phyloP scores from a whole-genome alignment of 179 eudicot genomes.

The Camellia oleifera region DNA sequence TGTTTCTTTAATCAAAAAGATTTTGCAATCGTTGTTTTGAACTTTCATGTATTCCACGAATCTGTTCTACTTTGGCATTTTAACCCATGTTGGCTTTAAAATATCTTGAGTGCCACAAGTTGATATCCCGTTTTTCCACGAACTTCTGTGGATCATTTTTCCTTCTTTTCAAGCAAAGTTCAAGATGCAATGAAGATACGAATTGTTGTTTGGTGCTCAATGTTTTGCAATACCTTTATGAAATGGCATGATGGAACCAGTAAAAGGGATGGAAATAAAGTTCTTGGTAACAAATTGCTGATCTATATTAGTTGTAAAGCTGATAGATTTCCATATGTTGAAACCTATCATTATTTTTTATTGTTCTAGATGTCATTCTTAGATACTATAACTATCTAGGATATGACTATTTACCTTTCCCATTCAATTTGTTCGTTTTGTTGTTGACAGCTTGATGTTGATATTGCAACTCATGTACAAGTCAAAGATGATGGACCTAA shows the following conservation, averaged over 20 bases:
- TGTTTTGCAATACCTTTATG: constrained; percentile 2
- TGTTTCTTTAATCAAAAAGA: neutral
- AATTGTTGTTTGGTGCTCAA: neutral
- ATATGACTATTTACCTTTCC: neutral
- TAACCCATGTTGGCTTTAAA: neutral
- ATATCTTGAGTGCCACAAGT: neutral
- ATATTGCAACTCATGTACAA: constrained; percentile 83
- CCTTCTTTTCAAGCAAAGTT: neutral
- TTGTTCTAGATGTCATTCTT: constrained; percentile 1
- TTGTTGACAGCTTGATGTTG: constrained; percentile 67
- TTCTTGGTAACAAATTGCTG: neutral
- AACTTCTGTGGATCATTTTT: neutral
- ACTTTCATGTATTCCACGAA: neutral
- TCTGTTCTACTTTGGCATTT: neutral
- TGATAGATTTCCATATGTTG: neutral
- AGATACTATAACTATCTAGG: neutral
- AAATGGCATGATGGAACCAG: neutral
- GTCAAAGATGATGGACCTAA: constrained; percentile 89
- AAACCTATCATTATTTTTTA: neutral
- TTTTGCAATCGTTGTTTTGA: neutral
- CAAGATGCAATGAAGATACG: neutral
- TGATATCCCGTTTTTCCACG: neutral
- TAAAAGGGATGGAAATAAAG: neutral
- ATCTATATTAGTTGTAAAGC: neutral
- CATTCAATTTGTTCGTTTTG: neutral